Percentiles rank a stretch among this genome's conserved stretches.
Evolutionary conservation across 163 green algal genomes (phyloP).

Genomic region (Chlorella variabilis): DNA sequence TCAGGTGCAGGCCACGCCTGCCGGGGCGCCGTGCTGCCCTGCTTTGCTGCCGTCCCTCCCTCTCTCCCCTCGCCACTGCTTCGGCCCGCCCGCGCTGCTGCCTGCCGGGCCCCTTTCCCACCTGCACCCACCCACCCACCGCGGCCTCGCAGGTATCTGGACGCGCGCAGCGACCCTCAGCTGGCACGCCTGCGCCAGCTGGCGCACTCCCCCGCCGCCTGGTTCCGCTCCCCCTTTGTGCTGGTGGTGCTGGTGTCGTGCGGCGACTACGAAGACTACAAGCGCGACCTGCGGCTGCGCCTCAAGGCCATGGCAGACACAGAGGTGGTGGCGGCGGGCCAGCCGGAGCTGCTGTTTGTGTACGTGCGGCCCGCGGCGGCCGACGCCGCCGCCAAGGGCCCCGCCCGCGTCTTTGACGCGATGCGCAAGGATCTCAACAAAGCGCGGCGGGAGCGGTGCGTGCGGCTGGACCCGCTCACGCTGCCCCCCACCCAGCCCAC

Average conservation of each 20-base stretch:
- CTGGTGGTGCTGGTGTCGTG: conserved; percentile 75
- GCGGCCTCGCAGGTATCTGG: conserved; percentile 61
- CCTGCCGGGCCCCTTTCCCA: background rate
- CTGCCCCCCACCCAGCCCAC: background rate
- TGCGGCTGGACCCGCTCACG: conserved; percentile 67
- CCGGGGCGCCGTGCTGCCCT: no score
- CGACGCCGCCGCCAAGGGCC: conserved; percentile 46
- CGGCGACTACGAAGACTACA: conserved; percentile 82
- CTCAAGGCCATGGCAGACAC: conserved; percentile 61
- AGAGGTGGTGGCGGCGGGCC: conserved; percentile 46
- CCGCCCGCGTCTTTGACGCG: conserved; percentile 65
- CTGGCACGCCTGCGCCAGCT: conserved; percentile 72
- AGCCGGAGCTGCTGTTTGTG: conserved; percentile 75
- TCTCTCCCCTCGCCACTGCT: no score
- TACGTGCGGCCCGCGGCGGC: conserved; percentile 65
- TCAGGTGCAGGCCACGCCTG: no score
- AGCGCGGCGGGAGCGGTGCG: conserved; percentile 61
- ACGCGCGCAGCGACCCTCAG: conserved; percentile 57
- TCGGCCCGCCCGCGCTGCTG: no score
- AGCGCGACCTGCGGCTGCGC: conserved; percentile 53
- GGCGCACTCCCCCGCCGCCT: conserved; percentile 71
- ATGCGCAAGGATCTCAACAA: conserved; percentile 73
- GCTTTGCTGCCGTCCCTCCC: no score
- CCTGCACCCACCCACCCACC: background rate
- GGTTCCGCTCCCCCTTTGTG: conserved; percentile 82